Percentiles rank a stretch among this genome's conserved stretches.
These are phyloP conservation scores for Suillus tomentosus DNA, from an alignment of 768 basidiomycete genomes.

Conservation along the genomic window DNA sequence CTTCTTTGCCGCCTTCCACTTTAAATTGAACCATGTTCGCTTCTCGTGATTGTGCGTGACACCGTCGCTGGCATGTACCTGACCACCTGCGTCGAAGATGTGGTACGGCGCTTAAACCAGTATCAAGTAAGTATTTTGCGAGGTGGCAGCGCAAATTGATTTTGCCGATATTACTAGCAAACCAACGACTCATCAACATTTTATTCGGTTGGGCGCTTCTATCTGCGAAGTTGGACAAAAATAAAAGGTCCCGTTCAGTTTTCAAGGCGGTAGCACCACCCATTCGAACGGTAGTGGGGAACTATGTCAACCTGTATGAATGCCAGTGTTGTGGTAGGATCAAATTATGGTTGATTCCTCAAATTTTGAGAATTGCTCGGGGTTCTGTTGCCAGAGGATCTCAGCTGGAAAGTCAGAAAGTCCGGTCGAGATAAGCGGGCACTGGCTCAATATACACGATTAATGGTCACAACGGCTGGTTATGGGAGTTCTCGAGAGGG, in stretches of 20 bases:
- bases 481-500: not conserved
- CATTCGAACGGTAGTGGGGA: not conserved
- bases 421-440: not conserved
- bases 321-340: not conserved
- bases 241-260: not conserved
- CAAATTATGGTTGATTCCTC: not conserved
- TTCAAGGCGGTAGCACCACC: not conserved
- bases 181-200: too few relatives aligned
- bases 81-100: not conserved
- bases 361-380: not conserved
- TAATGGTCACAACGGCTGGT: not conserved
- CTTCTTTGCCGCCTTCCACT: constrained; percentile 1
- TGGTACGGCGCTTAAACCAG: not conserved
- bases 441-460: not conserved
- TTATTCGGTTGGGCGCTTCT: not conserved
- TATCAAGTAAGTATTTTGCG: not conserved
- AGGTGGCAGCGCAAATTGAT: not conserved
- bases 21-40: constrained; percentile 5
- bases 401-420: not conserved
- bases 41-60: not conserved
- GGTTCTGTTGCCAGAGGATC: not conserved
- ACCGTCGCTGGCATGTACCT: constrained; percentile 3
- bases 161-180: not conserved
- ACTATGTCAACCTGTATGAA: not conserved
- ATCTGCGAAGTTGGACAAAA: not conserved